Base-by-base conservation (phyloP, 1,139 yeast genomes). In the Pichia sp. region DNA sequence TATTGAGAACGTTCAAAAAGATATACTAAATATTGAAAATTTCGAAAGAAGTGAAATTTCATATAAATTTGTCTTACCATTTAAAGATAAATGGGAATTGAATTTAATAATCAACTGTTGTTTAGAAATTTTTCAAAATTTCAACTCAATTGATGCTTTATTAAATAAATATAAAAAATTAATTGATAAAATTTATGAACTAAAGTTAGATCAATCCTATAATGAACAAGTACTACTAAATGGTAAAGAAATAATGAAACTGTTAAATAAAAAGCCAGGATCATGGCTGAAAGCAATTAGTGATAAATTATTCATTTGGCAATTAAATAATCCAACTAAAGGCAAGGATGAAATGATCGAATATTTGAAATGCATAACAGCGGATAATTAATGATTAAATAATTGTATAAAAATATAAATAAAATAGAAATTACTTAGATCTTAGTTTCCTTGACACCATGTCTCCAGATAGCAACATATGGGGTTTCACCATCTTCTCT, bases 401-500 rank as follows among this genome's bases (percentile, higher is more conserved):
- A 47, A 41, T 39, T 39, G 28, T 10, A 34, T 22, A 22, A 39
- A 34, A 30, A 33, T n/a, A 10, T 30, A 30, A n/a, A 31, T 30
- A 30, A 30, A 30, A 49, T 18, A 27, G 39, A 27, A 18, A 52
- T 33, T 22, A 38, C 67, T 83, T 89, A 91, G 80, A 90, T 82
- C 85, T 93, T 93, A 73, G 79, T 82, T 73, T 83, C 89, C 67
- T 74, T 78, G 64, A 88, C 84, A 83, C 98, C 99, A 76, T 93
- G 98, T 81, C 91, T 95, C 98, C 98, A 93, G 85, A 90, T 83
- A 64, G 91, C 89, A 70, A 93, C 95, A 80, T 71, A 95, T 70
- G 99, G 99, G 64, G 99, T 95, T 68, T 84, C 79, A 80, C 99
- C 99, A 72, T 93, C 98, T 80, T 93, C 99, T 80, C 99, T 95